Base-by-base conservation (phyloP, 1,139 yeast species). In the Debaryomyces singareniensis region DNA sequence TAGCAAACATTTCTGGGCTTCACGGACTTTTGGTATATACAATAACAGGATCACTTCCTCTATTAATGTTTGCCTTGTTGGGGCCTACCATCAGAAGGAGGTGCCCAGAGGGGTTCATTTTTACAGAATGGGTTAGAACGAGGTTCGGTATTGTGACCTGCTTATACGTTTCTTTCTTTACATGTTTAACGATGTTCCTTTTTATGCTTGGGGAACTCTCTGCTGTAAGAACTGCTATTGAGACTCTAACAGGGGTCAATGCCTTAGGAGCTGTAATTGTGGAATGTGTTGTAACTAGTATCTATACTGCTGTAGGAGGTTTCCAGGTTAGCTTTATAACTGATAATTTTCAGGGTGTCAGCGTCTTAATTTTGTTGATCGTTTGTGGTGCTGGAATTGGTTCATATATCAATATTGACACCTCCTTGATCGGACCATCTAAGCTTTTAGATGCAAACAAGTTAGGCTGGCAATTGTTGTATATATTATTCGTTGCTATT, bases 71-170 rank as follows among this genome's bases (percentile, higher is more conserved):
- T 61, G 87, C 94, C 1, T 68, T 73, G 31, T 60, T 84, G 34
- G 96, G 96, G 0, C 96, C 96, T 0, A 52, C 77, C 9, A 80
- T 89, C 38, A 68, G 96, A 42, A 71, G 63, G 37, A 72, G 72
- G 42, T 84, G 95, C 47, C 96, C 97, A 1, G 77, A 83, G 6
- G 97, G 96, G 4, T 89, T 89, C 51, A 86, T 89, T 25, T 63
- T 89, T 40, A 85, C 96, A n/a, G 96, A 87, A 51, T 89, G 97
- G 97, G 93, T 85, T 10, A 71, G 85, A 47, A 76, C 74, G 26
- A 66, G 96, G 39, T 89, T 68, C 48, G 97, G 96, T 2, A 50
- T 67, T 4, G 57, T 79, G 13, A 68, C 95, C 5, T 82, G 84
- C 1, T 62, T 85, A 40, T 85, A 84, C 45, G 59, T 89, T 33